These are phyloP conservation scores for Pseudopyricularia javanii DNA, from an alignment of 2,329 filamentous ascomycete species.

Conservation along the genomic window DNA sequence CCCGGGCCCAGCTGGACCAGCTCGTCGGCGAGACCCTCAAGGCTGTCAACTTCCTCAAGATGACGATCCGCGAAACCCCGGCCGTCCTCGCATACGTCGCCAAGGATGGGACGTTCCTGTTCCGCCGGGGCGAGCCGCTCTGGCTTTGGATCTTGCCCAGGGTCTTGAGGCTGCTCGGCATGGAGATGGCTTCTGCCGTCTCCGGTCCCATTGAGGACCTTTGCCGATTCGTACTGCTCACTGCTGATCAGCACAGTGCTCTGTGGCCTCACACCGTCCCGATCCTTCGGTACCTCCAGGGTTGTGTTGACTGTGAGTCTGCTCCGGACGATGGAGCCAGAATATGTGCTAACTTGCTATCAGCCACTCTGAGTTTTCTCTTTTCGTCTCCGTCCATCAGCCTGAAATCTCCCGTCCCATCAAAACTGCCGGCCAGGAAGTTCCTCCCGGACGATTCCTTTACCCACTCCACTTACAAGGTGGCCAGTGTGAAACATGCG, in stretches of 20 bases:
- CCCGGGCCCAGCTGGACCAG: constrained; percentile 25
- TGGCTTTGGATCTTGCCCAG: constrained; percentile 54
- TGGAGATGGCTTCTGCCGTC: constrained; percentile 32
- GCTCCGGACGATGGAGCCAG: neutral
- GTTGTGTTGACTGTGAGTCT: constrained; percentile 31
- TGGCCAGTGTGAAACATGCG: constrained; percentile 15
- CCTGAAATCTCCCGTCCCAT: neutral
- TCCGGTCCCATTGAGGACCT: constrained; percentile 39
- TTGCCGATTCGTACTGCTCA: constrained; percentile 33
- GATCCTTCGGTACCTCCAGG: constrained; percentile 36
- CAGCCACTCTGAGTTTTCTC: neutral
- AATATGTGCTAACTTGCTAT: neutral
- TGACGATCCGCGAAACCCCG: constrained; percentile 65
- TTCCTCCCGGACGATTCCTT: neutral
- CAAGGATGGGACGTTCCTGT: constrained; percentile 28
- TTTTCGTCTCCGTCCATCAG: neutral
- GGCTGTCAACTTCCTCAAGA: constrained; percentile 65
- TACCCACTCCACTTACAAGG: constrained; percentile 17
- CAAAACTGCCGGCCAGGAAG: neutral
- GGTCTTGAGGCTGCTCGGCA: constrained; percentile 44
- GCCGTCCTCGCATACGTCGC: constrained; percentile 43
- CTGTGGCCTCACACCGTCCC: constrained; percentile 35
- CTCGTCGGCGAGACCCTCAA: constrained; percentile 50
- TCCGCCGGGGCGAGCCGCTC: constrained; percentile 45
- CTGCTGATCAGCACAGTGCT: constrained; percentile 26